Evolutionary conservation across 2,329 filamentous ascomycete genomes (phyloP), one percentile per base, ranked within the genome.

Genomic region (Aspergillus costaricaensis): DNA sequence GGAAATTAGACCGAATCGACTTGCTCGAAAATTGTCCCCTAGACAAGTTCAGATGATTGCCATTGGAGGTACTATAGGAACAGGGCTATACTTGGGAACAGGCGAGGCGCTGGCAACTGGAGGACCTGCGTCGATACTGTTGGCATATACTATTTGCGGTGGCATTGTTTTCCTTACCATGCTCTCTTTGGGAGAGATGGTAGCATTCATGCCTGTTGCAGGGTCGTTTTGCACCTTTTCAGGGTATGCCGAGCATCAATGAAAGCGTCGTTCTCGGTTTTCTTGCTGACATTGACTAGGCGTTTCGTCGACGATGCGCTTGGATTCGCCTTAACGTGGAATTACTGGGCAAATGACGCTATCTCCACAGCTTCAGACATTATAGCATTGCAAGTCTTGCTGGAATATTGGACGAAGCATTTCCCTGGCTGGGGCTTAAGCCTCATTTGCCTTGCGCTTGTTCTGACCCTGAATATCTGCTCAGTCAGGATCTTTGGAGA

Each of bases 11-110:
- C 75, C 78, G 2, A 82, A 86, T 66, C 77, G 76, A 57, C 77
- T 88, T 9, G 79, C 79, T 17, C 83, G 86, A 5, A 81, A 83
- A 43, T 78, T 88, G 10, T 85, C 83, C 2, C 77, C 84, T 15
- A 82, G 86, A n/a, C 86, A 88, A 71, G 84, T 88, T 9, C 86
- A 88, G 74, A 88, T 89, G 85, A 87, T 89, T 62, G 87, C 86
- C 44, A 79, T 80, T 58, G 77, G 76, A 5, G 77, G 77, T 21
- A 79, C 77, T 5, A 80, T 80, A 48, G 76, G 73, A 14, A 88
- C 86, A 0, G 86, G 86, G 3, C 73, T 88, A 4, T 88, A 88
- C 64, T 77, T 89, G 5, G 86, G 86, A 30, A 86, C 85, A 1
- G 86, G 86, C 9, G 84, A 84, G 68, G 83, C 85, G 4, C 73